Conservation (phyloP, 495 filamentous ascomycete species). For the Aeminium ludgeri region DNA sequence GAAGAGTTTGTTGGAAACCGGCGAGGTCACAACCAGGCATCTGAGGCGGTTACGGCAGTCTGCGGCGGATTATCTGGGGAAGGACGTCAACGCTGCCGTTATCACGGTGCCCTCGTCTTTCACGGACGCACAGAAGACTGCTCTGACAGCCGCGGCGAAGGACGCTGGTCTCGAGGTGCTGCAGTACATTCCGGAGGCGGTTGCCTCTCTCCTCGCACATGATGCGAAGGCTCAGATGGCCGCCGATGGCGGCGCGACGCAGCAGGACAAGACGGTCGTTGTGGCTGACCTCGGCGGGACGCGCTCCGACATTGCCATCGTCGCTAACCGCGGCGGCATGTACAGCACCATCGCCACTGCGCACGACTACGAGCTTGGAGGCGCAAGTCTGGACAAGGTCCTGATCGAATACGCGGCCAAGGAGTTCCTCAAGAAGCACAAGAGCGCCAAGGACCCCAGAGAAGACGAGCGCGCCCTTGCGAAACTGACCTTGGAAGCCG, state of each 20-base stretch:
- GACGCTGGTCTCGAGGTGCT: slow-evolving; percentile 75
- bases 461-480: slow-evolving; percentile 64
- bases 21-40: slow-evolving; percentile 76
- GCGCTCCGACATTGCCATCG: slow-evolving; percentile 75
- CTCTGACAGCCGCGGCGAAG: slow-evolving; percentile 58
- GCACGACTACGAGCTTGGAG: slow-evolving; percentile 85
- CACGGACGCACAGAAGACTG: slow-evolving; percentile 64
- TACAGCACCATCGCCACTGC: slow-evolving; percentile 88
- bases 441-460: slow-evolving; percentile 55
- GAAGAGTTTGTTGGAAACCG: slow-evolving; percentile 56
- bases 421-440: slow-evolving; percentile 92
- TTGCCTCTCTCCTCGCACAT: slow-evolving; percentile 79
- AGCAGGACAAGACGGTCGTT: slow-evolving; percentile 65
- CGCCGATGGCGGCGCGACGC: neutral
- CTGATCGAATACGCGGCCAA: slow-evolving; percentile 94
- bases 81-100: slow-evolving; percentile 79
- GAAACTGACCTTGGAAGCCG: slow-evolving; percentile 82
- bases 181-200: slow-evolving; percentile 85
- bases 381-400: slow-evolving; percentile 66
- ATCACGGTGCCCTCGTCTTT: slow-evolving; percentile 91
- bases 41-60: slow-evolving; percentile 64
- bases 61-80: slow-evolving; percentile 80
- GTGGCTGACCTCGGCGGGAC: slow-evolving; percentile 90
- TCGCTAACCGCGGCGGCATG: slow-evolving; percentile 83
- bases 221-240: slow-evolving; percentile 57